Percentiles rank a stretch among this genome's conserved stretches.
These are phyloP conservation scores for Eleusine coracana DNA, from an alignment of 176 grass and related monocot genomes.

Conservation along the genomic window DNA sequence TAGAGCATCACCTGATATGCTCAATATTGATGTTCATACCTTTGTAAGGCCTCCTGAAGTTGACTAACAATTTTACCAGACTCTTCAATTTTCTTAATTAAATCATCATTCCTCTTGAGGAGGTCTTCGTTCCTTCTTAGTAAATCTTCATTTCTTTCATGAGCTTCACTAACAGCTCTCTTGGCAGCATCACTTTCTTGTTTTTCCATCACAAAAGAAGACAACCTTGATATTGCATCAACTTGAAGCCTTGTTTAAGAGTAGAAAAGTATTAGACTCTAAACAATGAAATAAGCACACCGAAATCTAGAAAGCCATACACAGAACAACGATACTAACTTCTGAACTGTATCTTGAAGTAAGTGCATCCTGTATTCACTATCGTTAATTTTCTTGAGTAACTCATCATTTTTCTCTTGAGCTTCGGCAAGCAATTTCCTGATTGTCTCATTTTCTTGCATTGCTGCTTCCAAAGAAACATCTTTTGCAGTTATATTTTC, in stretches of 20 bases:
- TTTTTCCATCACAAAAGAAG: constrained; percentile 67
- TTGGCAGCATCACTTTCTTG: constrained; percentile 66
- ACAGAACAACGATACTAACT: constrained; percentile 43
- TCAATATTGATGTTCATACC: constrained; percentile 38
- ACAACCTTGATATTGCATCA: constrained; percentile 65
- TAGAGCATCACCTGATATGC: neutral
- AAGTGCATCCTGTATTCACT: constrained; percentile 61
- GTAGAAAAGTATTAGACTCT: constrained; percentile 35
- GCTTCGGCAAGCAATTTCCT: constrained; percentile 55
- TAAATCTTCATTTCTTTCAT: constrained; percentile 70
- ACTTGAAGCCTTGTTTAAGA: constrained; percentile 62
- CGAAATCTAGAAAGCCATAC: constrained; percentile 28
- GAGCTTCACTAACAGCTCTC: constrained; percentile 61
- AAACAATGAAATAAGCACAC: constrained; percentile 15
- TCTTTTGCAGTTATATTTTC: constrained; percentile 52
- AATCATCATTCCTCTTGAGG: constrained; percentile 61
- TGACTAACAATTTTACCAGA: constrained; percentile 51
- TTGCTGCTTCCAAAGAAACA: constrained; percentile 47
- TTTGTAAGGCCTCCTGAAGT: constrained; percentile 69
- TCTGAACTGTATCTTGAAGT: constrained; percentile 61
- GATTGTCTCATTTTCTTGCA: constrained; percentile 47
- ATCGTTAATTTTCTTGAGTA: constrained; percentile 62
- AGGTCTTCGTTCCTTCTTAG: constrained; percentile 61
- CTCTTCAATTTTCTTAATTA: constrained; percentile 68
- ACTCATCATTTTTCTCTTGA: constrained; percentile 56